These are phyloP conservation scores for Paramecium octaurelia DNA, from an alignment of 73 alveolate species.

Conservation along the genomic window DNA sequence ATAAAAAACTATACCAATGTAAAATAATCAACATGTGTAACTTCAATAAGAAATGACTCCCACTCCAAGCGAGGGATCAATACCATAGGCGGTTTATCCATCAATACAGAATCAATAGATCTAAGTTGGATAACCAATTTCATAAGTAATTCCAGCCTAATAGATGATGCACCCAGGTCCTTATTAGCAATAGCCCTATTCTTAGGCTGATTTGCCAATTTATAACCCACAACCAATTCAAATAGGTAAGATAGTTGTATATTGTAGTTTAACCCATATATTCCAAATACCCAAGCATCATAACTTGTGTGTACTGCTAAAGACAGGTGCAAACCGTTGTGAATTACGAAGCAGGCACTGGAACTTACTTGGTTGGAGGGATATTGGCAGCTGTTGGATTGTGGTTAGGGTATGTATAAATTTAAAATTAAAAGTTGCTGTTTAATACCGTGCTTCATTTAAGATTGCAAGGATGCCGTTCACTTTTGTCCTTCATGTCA, in stretches of 20 bases:
- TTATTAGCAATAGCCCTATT: neutral
- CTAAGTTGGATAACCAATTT: neutral
- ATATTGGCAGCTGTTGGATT: constrained; percentile 55
- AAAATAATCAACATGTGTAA: neutral
- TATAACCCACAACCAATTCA: neutral
- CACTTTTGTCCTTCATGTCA: constrained; percentile 54
- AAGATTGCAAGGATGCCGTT: constrained; percentile 61
- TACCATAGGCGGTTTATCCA: neutral
- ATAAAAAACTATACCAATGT: neutral
- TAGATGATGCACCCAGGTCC: neutral
- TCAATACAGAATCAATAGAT: neutral
- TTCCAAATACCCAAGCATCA: constrained; percentile 39
- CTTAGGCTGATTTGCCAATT: neutral
- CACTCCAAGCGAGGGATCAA: neutral
- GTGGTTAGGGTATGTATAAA: constrained; percentile 51
- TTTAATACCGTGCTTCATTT: constrained; percentile 55
- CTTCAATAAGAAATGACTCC: constrained; percentile 1
- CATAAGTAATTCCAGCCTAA: neutral
- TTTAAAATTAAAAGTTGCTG: constrained; percentile 41
- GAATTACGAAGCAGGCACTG: constrained; percentile 46
- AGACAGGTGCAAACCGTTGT: constrained; percentile 34
- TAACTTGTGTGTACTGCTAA: constrained; percentile 29
- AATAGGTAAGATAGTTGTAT: neutral
- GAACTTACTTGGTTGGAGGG: constrained; percentile 58
- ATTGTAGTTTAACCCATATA: constrained; percentile 16